A percentile compares a stretch with the other conserved stretches of the same genome.
These are phyloP conservation scores for Citrus reticulata DNA, from an alignment of 345 rosid genomes.

Conservation along the genomic window DNA sequence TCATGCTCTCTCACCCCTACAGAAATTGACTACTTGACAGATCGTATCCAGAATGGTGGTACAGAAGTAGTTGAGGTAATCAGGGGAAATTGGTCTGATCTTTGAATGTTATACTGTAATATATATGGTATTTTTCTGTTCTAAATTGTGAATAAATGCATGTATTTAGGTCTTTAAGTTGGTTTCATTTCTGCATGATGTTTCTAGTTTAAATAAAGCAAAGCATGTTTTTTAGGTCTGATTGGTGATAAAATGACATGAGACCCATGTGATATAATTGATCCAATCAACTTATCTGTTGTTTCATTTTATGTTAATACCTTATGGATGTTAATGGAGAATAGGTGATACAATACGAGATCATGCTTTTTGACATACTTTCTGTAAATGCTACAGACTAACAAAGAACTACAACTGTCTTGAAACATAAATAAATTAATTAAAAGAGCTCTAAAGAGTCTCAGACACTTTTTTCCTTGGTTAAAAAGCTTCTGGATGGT, in stretches of 20 bases:
- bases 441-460: background rate
- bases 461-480: background rate
- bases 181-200: background rate
- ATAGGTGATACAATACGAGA: background rate
- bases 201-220: background rate
- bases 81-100: background rate
- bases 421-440: background rate
- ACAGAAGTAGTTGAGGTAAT: constrained; percentile 97
- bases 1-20: constrained; percentile 68
- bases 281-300: background rate
- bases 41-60: constrained; percentile 97
- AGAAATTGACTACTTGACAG: constrained; percentile 78
- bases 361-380: background rate
- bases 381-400: too few species aligned
- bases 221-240: background rate
- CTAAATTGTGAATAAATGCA: background rate
- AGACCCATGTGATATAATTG: too few species aligned
- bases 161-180: background rate
- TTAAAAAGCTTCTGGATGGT: background rate
- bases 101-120: background rate
- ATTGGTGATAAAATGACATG: background rate
- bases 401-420: background rate
- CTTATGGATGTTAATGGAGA: background rate
- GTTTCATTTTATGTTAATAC: background rate
- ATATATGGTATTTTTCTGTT: background rate